Conservation (phyloP, 1,139 yeast genomes). For the Kurtzmaniella natalensis region DNA sequence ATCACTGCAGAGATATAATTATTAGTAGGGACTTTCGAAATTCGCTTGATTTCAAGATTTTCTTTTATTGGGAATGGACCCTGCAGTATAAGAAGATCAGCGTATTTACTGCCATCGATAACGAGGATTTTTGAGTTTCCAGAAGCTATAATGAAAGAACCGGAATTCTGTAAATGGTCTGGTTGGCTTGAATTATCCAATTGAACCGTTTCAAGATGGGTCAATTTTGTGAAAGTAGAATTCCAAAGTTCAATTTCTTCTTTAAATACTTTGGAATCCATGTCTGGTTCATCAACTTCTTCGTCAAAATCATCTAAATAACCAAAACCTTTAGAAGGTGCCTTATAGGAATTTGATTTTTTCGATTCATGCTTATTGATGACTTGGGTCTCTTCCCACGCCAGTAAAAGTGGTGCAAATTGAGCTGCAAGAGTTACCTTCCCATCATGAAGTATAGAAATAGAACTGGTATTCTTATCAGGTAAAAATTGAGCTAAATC, state of each 20-base stretch:
- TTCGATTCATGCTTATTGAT: constrained; percentile 1
- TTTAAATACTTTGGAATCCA: constrained; percentile 2
- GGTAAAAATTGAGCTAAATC: neutral
- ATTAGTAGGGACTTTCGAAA: too few species aligned
- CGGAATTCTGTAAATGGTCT: neutral
- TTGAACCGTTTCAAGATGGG: neutral
- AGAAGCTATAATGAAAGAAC: neutral
- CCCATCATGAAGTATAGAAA: neutral
- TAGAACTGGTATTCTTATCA: neutral
- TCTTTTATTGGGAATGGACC: too few species aligned
- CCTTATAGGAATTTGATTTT: constrained; percentile 16
- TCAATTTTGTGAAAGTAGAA: neutral
- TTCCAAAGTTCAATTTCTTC: constrained; percentile 1
- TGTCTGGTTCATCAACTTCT: constrained; percentile 1
- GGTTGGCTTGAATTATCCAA: neutral
- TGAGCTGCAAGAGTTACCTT: neutral
- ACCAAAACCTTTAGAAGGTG: constrained; percentile 37
- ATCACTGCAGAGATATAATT: neutral
- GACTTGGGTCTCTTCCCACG: constrained; percentile 8
- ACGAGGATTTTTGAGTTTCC: too few species aligned
- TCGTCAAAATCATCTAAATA: constrained; percentile 21
- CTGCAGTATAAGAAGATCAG: too few species aligned
- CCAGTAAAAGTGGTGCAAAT: constrained; percentile 15
- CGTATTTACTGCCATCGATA: too few species aligned
- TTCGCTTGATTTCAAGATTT: too few species aligned